A percentile compares a stretch with the other conserved stretches of the same genome.
Evolutionary conservation across 805 yeast species (phyloP).

Genomic region (Candida maltosa): DNA sequence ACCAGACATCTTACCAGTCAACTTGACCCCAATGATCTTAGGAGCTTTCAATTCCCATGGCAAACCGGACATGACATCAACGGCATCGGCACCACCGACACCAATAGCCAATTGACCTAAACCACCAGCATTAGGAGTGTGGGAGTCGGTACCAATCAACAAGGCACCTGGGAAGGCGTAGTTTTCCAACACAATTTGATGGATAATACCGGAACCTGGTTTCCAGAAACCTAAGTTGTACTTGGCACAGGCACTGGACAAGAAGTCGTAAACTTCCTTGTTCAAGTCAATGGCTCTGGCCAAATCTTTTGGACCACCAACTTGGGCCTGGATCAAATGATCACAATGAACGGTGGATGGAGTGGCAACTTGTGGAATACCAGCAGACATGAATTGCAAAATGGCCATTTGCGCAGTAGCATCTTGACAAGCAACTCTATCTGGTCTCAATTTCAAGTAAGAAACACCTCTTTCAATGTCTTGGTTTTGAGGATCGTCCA

Average conservation of each 20-base stretch:
- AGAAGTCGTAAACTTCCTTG: conserved; percentile 92
- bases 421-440: conserved; percentile 98
- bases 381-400: conserved; percentile 94
- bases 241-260: conserved; percentile 86
- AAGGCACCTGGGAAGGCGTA: conserved; percentile 97
- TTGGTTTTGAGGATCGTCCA: conserved; percentile 88
- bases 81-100: conserved; percentile 99
- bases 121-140: conserved; percentile 98
- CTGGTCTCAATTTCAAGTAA: conserved; percentile 92
- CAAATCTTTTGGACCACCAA: conserved; percentile 85
- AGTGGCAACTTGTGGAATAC: conserved; percentile 85
- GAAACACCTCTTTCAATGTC: conserved; percentile 83
- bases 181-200: conserved; percentile 94
- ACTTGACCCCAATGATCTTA: conserved; percentile 89
- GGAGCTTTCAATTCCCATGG: conserved; percentile 99
- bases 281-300: conserved; percentile 82
- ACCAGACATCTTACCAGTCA: conserved; percentile 87
- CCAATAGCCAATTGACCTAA: conserved; percentile 97
- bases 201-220: conserved; percentile 98
- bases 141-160: conserved; percentile 95
- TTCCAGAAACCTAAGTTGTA: conserved; percentile 98
- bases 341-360: conserved; percentile 98
- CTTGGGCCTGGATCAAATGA: conserved; percentile 93
- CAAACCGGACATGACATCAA: conserved; percentile 89
- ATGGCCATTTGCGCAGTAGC: conserved; percentile 99